Evolutionary conservation across 495 filamentous ascomycete species (phyloP), one percentile per base, ranked within the genome.

Genomic region (Hypoxylon lienhwacheense): DNA sequence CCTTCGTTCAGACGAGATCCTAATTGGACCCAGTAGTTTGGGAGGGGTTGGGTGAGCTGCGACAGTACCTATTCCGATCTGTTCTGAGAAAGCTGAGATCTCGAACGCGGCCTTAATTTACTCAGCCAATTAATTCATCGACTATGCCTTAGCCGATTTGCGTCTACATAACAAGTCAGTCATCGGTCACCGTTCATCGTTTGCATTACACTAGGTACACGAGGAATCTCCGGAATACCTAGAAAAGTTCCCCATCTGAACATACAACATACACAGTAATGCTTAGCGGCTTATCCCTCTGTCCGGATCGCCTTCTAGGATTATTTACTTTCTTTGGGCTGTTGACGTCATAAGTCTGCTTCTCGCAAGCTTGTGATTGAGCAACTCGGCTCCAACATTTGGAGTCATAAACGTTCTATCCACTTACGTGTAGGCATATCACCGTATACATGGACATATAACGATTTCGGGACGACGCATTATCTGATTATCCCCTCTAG

Each of bases 1-100:
- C 58, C 45, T 11, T 36, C 21, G 22, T 28, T 12, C 26, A 28
- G 35, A 56, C 36, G 52, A 61, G 58, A 55, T 52, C 34, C 42
- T 47, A 55, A 61, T 56, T 61, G 52, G 58, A 53, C 58, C 58
- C 58, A 56, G 47, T 36, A 61, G 58, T 53, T 17, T 53, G 58
- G 58, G 47, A 55, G 47, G 46, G 52, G 52, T 51, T 52, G 10
- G 51, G 19, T 32, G 5, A 55, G n/a, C 48, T 56, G 15, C 36
- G 46, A 61, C 46, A 55, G 22, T 35, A 42, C 33, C 16, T 29
- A 22, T 51, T 42, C 46, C 34, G 57, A 41, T 50, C 57, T 43
- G 31, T 25, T 36, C 29, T 8, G n/a, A 20, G 35, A 46, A 47
- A 46, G 45, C 36, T 33, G 22, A 40, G 20, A 31, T 47, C 33